Evolutionary conservation across 2,329 filamentous ascomycete genomes (phyloP).

Genomic region (Pseudogymnoascus sp.): DNA sequence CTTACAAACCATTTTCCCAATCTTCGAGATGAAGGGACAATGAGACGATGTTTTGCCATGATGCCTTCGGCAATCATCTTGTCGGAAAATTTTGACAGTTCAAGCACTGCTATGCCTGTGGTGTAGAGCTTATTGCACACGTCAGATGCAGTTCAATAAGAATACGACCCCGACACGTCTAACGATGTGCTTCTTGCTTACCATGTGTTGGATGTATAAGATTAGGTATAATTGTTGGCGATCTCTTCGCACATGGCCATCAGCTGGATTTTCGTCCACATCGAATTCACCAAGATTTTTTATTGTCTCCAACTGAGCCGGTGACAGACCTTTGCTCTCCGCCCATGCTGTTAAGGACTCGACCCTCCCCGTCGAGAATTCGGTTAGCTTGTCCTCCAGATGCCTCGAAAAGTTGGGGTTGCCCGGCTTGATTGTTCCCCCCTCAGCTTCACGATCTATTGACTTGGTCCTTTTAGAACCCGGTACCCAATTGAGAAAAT

Average conservation of each 20-base stretch:
- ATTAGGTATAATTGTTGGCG: constrained; percentile 8
- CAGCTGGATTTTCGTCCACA: neutral
- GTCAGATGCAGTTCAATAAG: neutral
- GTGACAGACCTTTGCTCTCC: neutral
- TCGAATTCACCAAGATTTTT: neutral
- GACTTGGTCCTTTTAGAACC: constrained; percentile 1
- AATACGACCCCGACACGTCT: neutral
- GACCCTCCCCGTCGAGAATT: constrained; percentile 4
- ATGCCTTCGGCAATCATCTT: constrained; percentile 7
- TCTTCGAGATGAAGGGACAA: neutral
- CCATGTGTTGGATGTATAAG: constrained; percentile 8
- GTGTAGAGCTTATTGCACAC: neutral
- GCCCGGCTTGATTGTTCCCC: neutral
- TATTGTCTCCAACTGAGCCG: constrained; percentile 1
- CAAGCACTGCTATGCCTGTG: neutral
- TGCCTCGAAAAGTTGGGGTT: neutral
- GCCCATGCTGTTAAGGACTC: constrained; percentile 6
- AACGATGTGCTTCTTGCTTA: neutral
- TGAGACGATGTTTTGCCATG: neutral
- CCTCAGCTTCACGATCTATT: constrained; percentile 2
- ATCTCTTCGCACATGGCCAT: constrained; percentile 2
- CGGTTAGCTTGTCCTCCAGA: neutral
- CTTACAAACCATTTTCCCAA: neutral
- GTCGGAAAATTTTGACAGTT: constrained; percentile 2
- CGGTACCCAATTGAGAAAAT: constrained; percentile 1